Evolutionary conservation across 495 filamentous ascomycete species (phyloP), one percentile per base, ranked within the genome.

Genomic region (Beverwykella pulmonaria): DNA sequence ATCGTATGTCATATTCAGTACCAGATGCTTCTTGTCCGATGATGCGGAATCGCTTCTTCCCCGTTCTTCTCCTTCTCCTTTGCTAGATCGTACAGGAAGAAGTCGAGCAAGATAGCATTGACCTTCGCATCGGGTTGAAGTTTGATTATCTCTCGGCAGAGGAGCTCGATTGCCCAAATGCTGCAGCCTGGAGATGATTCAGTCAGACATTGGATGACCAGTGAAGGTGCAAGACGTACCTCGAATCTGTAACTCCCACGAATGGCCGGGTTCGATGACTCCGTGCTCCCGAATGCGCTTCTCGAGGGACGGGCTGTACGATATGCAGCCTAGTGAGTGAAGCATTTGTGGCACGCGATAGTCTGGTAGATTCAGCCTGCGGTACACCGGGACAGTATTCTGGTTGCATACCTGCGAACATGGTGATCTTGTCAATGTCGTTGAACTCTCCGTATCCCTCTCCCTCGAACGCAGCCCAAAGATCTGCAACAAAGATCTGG

Each of bases 261-360:
- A 82, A 44, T 87, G 84, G 0, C 93, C 93, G 39, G 82, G 83
- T 48, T 88, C 82, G 15, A 98, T 83, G 1, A 81, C 75, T 57
- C 86, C 83, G 56, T 83, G 80, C 3, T 77, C 75, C 7, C 83
- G 80, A 56, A 98, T 88, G 17, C 88, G 83, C 14, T 80, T 80
- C 12, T 91, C 87, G 22, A 99, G 76, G 5, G 87, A 82, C 0
- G 94, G 94, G 27, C 88, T 91, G 77, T 93, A 97, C 58, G 82
- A 82, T 19, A 99, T 80, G 63, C 91, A 94, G 36, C 91, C 90
- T 26, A 99, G 81, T 25, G 85, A 82, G 70, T 95, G 83, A 5
- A 99, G 84, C 69, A 97, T 97, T 79, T 98, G 94, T 5, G 94
- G 94, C 34, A 99, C 87, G 26, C 94, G 87, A 74, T 99, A 98